Percentiles rank a stretch among this genome's conserved stretches.
Evolutionary conservation across 2,329 filamentous ascomycete genomes (phyloP).

Genomic region (Alternaria metachromatica): DNA sequence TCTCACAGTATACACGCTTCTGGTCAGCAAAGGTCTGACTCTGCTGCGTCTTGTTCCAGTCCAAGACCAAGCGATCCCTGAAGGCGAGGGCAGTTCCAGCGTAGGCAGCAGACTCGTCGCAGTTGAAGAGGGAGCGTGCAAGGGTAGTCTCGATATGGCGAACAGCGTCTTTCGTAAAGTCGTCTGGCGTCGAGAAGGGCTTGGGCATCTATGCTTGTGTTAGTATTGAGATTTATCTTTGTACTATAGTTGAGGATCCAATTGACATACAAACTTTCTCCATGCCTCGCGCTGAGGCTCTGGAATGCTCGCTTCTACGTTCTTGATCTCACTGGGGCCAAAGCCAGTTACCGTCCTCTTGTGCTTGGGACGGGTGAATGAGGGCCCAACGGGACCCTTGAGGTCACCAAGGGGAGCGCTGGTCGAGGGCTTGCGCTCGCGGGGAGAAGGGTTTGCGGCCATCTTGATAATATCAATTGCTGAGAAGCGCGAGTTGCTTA

Average conservation of each 20-base stretch:
- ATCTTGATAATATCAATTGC: conserved; percentile 42
- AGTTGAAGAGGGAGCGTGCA: conserved; percentile 96
- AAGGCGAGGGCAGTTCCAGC: conserved; percentile 90
- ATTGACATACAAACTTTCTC: conserved; percentile 63
- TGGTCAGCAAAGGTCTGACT: conserved; percentile 87
- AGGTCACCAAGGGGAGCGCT: conserved; percentile 87
- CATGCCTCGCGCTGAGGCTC: conserved; percentile 84
- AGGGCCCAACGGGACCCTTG: conserved; percentile 82
- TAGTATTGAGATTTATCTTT: conserved; percentile 9
- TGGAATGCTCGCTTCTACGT: conserved; percentile 87
- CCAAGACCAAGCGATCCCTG: conserved; percentile 87
- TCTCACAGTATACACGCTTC: conserved; percentile 88
- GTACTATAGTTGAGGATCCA: background rate
- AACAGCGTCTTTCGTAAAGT: conserved; percentile 84
- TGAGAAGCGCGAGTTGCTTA: conserved; percentile 30
- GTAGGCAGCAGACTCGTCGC: conserved; percentile 92
- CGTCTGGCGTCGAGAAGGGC: conserved; percentile 78
- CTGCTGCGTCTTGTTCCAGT: conserved; percentile 99
- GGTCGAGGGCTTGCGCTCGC: conserved; percentile 82
- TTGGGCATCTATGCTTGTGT: conserved; percentile 60
- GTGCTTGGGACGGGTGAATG: conserved; percentile 91
- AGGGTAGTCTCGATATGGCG: conserved; percentile 96
- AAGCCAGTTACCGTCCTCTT: conserved; percentile 97
- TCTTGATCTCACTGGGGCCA: conserved; percentile 89
- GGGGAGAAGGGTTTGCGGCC: conserved; percentile 50